Evolutionary conservation across 345 rosid genomes (phyloP).

Genomic region (Rhizophora apiculata): DNA sequence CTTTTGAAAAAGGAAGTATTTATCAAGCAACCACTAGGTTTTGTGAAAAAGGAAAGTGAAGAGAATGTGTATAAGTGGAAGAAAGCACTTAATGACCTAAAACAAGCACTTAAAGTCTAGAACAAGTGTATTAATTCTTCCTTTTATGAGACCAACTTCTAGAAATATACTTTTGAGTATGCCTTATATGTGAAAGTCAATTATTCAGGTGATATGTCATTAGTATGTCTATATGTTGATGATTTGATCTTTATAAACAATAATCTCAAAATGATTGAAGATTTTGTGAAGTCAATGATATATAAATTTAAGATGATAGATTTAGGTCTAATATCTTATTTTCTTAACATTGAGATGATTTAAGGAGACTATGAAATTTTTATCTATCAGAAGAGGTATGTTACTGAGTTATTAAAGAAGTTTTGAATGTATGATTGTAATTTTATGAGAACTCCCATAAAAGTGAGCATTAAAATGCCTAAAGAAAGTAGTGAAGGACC

Average conservation of each 20-base stretch:
- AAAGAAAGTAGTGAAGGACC: too few relatives aligned
- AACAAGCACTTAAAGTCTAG: neutral
- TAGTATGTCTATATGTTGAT: too few relatives aligned
- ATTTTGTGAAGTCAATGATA: too few relatives aligned
- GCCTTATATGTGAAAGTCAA: too few relatives aligned
- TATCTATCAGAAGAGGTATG: neutral
- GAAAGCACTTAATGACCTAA: neutral
- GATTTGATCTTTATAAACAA: too few relatives aligned
- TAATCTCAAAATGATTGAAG: too few relatives aligned
- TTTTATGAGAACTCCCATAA: neutral
- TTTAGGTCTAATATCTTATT: too few relatives aligned
- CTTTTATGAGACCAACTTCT: neutral
- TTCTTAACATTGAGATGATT: too few relatives aligned
- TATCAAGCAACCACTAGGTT: neutral
- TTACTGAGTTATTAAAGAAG: neutral
- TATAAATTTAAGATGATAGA: too few relatives aligned
- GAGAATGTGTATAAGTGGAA: neutral
- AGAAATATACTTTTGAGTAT: neutral
- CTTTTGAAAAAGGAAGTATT: neutral
- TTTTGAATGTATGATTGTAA: neutral
- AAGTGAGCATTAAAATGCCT: neutral
- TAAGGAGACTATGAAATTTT: neutral
- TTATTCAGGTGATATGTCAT: too few relatives aligned
- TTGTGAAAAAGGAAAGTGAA: neutral
- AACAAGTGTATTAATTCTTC: neutral